Evolutionary conservation across 768 basidiomycete species (phyloP), one percentile per base, ranked within the genome.

Genomic region (Mycena sanguinolenta): DNA sequence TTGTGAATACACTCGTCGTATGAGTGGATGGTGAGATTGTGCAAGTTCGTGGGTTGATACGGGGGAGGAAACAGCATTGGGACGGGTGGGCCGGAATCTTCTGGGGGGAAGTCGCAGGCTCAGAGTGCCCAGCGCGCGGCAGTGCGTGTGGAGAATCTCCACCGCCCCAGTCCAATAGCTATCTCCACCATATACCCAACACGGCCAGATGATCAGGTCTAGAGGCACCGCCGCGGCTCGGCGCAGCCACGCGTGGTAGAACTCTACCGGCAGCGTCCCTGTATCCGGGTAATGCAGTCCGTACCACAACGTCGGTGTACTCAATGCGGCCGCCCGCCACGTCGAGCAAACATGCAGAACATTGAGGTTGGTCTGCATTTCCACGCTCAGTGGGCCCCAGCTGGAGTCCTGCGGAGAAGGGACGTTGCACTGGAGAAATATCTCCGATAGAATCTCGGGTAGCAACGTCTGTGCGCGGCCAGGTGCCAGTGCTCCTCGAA

Each of bases 181-280:
- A 4, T 61, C 60, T 17, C 23, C 60, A 4, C 61, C 61, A 38
- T n/a, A 39, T 16, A 32, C 49, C 2, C 19, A 28, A 13, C 1
- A 53, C 4, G 61, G 61, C 49, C 49, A 63, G 49, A 63, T 63
- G 4, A 4, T 25, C 21, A 63, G 53, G 19, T 63, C 19, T 23
- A 63, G 49, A 25, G 61, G n/a, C 49, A 63, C 61, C 14, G 49
- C 3, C 9, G 61, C 61, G 21, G 61, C 49, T 63, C 61, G 52
- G 23, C 36, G 27, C 21, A 63, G 49, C 61, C 61, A 63, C 49
- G 25, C 3, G n/a, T 63, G 19, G 61, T 63, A 63, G 50, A 63
- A 63, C 0, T 19, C 13, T 36, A 63, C 25, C 27, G 61, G 61
- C 14, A 63, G 27, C 23, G 61, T 63, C 52, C 34, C 61, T 32